Evolutionary conservation across 2,329 filamentous ascomycete species (phyloP).

Genomic region (Cladosporium velox): DNA sequence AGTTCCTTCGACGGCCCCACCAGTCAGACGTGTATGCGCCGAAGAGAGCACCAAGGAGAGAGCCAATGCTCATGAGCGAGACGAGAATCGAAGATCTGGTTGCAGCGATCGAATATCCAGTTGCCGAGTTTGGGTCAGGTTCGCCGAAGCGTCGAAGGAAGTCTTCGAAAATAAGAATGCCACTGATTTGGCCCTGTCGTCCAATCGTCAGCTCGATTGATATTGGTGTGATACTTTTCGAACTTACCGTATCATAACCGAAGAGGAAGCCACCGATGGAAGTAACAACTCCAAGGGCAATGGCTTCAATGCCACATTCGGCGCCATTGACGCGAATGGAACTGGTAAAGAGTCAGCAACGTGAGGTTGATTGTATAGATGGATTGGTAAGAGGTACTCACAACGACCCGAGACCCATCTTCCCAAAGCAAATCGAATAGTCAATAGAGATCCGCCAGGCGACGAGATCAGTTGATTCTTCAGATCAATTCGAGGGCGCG

Average conservation of each 20-base stretch:
- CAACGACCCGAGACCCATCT: conserved; percentile 18
- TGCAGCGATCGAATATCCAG: conserved; percentile 8
- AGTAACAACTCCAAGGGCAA: conserved; percentile 10
- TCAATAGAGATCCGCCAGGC: background rate
- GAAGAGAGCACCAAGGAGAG: conserved; percentile 7
- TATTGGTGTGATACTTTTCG: background rate
- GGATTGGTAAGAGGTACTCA: background rate
- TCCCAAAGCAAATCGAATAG: background rate
- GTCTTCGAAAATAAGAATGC: conserved; percentile 15
- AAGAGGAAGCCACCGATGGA: conserved; percentile 17
- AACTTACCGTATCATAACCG: conserved; percentile 15
- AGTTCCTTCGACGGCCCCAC: conserved; percentile 5
- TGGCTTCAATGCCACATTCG: conserved; percentile 17
- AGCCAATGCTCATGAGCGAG: conserved; percentile 18
- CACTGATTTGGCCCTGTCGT: conserved; percentile 9
- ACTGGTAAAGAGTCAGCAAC: background rate
- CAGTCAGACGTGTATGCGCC: conserved; percentile 11
- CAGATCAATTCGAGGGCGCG: background rate
- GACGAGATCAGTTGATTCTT: background rate
- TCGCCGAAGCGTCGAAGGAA: conserved; percentile 12
- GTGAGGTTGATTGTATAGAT: background rate
- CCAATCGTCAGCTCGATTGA: background rate
- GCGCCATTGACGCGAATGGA: conserved; percentile 14
- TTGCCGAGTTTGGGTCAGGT: background rate
- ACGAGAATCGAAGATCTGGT: conserved; percentile 11